phyloP scores from a whole-genome alignment of 345 rosid species.

The Populus ilicifolia region DNA sequence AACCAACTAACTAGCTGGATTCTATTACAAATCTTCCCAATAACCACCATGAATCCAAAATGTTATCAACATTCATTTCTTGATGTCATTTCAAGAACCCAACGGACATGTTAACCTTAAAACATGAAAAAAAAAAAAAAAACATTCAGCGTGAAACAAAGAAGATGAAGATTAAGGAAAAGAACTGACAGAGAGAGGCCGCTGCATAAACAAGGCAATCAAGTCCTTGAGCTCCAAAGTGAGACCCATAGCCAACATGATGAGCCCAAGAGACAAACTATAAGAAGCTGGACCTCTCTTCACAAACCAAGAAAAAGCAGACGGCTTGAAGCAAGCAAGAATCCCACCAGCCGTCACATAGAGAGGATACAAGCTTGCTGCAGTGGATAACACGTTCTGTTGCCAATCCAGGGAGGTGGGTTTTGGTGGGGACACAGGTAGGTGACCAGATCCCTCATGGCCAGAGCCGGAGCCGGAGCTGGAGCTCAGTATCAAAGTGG shows the following conservation, averaged over 20 bases:
- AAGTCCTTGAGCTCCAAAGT: constrained; percentile 62
- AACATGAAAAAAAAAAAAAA: neutral
- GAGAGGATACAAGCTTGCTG: constrained; percentile 63
- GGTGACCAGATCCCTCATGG: constrained; percentile 15
- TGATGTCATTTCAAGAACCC: neutral
- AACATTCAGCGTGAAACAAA: neutral
- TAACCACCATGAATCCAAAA: neutral
- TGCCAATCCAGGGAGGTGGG: constrained; percentile 37
- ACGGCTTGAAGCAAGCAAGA: constrained; percentile 59
- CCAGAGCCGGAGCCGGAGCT: constrained; percentile 25
- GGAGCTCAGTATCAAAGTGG: neutral
- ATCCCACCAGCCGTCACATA: constrained; percentile 53
- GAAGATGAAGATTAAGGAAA: neutral
- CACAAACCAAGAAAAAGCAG: constrained; percentile 56
- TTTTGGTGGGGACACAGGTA: constrained; percentile 15
- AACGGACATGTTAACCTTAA: no score
- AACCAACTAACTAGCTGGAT: no score
- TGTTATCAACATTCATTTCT: neutral
- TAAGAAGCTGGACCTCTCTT: constrained; percentile 46
- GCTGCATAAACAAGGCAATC: constrained; percentile 42
- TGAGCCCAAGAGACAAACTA: constrained; percentile 50
- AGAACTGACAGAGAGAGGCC: constrained; percentile 52
- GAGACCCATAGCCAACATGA: constrained; percentile 70
- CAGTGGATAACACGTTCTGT: constrained; percentile 34
- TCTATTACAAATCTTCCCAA: neutral